These are phyloP conservation scores for Artemisia tridentata DNA, from an alignment of 129 eudicot species.

Conservation along the genomic window DNA sequence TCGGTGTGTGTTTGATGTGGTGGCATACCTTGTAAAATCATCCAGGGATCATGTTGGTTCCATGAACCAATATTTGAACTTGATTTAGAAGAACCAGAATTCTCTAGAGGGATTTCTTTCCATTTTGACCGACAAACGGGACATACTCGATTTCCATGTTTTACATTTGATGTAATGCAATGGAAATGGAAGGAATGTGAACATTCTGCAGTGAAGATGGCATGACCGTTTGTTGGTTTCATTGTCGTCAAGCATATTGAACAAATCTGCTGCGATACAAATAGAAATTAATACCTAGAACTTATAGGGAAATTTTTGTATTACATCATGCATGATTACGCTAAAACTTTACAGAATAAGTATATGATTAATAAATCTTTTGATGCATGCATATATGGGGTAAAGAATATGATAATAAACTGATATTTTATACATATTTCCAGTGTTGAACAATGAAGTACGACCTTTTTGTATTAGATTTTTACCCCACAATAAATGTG, in stretches of 20 bases:
- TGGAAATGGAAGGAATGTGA: slow-evolving; percentile 92
- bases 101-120: slow-evolving; percentile 80
- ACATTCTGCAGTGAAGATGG: slow-evolving; percentile 95
- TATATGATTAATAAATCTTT: not conserved
- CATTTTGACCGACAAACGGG: slow-evolving; percentile 91
- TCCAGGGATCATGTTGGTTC: slow-evolving; percentile 50
- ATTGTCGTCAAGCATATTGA: slow-evolving; percentile 82
- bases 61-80: slow-evolving; percentile 40
- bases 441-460: no score
- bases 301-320: not conserved
- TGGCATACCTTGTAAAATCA: slow-evolving; percentile 42
- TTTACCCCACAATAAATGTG: no score
- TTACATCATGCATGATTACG: no score
- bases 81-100: slow-evolving; percentile 45
- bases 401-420: no score
- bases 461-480: no score
- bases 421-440: not conserved
- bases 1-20: slow-evolving; percentile 35
- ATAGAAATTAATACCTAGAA: not conserved
- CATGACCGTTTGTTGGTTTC: slow-evolving; percentile 79
- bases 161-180: slow-evolving; percentile 83
- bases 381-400: not conserved
- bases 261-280: slow-evolving; percentile 56
- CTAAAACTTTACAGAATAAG: no score
- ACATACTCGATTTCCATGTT: slow-evolving; percentile 82